Evolutionary conservation across 192 early-diverging fungal genomes (phyloP).

Genomic region (Podila epicladia): DNA sequence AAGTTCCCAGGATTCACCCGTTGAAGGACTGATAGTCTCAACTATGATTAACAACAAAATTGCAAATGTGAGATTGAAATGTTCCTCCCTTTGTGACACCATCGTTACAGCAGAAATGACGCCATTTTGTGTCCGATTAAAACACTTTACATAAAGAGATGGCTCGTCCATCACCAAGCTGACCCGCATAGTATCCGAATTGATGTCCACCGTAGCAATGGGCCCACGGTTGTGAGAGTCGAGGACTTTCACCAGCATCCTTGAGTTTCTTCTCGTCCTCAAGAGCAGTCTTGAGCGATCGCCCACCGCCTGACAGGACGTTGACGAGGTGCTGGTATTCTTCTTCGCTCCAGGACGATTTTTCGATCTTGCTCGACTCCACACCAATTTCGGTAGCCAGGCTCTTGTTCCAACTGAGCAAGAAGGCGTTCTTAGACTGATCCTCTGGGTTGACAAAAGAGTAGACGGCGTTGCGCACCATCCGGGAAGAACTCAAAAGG

Average conservation of each 20-base stretch:
- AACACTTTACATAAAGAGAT: slow-evolving; percentile 76
- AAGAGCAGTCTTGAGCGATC: slow-evolving; percentile 29
- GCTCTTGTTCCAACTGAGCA: slow-evolving; percentile 36
- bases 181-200: slow-evolving; percentile 74
- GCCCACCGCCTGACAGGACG: slow-evolving; percentile 16
- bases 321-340: slow-evolving; percentile 46
- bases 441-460: slow-evolving; percentile 56
- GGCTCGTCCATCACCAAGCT: slow-evolving; percentile 90
- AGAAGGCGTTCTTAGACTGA: slow-evolving; percentile 31
- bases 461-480: slow-evolving; percentile 56
- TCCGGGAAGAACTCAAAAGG: slow-evolving; percentile 34
- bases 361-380: slow-evolving; percentile 32
- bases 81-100: too few relatives aligned
- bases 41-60: slow-evolving; percentile 21
- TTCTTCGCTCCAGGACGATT: slow-evolving; percentile 34
- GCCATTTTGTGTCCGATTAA: background rate
- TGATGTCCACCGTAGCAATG: slow-evolving; percentile 80
- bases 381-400: slow-evolving; percentile 26
- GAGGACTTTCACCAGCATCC: slow-evolving; percentile 19
- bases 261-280: slow-evolving; percentile 51
- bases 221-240: slow-evolving; percentile 68
- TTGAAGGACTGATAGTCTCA: slow-evolving; percentile 47
- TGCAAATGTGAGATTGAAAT: background rate
- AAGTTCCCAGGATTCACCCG: slow-evolving; percentile 70
- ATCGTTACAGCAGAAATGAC: background rate